Evolutionary conservation across 2,329 filamentous ascomycete species (phyloP), one percentile per base, ranked within the genome.

Genomic region (Esteya vermicola): DNA sequence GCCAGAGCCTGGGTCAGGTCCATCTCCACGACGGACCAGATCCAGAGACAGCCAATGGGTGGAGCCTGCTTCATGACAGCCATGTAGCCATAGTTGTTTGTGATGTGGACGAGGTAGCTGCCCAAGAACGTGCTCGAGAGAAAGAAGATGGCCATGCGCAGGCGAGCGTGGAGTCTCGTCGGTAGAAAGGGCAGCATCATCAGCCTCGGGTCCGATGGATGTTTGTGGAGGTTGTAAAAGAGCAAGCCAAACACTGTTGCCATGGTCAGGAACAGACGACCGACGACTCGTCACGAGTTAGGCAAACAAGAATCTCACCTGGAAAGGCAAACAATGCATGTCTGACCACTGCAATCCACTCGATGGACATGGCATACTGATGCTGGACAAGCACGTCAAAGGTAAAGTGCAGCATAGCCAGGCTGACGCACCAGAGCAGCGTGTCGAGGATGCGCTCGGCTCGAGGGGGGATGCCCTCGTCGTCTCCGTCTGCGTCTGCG

Each of bases 1-100:
- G 59, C 48, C 2, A 79, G 61, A 0, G 82, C 83, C 52, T 72
- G 77, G 0, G 66, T 52, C 31, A 93, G 63, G 41, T 85, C 71
- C 60, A 95, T 70, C 62, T 98, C 91, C 35, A 96, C 70, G 19
- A 96, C 79, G 25, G 81, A 77, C 86, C 89, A 96, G 5, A 96
- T 72, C 88, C 89, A 96, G 16, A 96, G 58, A 31, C 84, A 89
- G 0, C 85, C 91, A 13, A 95, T 57, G 6, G 86, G 78, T n/a
- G 91, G 91, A 1, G 86, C 82, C 47, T 76, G 78, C 63, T 94
- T 93, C 85, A 96, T 88, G 18, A 93, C 78, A 7, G 82, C 81
- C 50, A 93, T 76, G 52, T 95, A 96, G 5, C 80, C 75, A 48
- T 78, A 74, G 23, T 66, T 70, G 52, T 95, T 96, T 21, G 82